Conservation (phyloP, 176 grass and related monocot species). For the Ampelocalamus luodianensis region DNA sequence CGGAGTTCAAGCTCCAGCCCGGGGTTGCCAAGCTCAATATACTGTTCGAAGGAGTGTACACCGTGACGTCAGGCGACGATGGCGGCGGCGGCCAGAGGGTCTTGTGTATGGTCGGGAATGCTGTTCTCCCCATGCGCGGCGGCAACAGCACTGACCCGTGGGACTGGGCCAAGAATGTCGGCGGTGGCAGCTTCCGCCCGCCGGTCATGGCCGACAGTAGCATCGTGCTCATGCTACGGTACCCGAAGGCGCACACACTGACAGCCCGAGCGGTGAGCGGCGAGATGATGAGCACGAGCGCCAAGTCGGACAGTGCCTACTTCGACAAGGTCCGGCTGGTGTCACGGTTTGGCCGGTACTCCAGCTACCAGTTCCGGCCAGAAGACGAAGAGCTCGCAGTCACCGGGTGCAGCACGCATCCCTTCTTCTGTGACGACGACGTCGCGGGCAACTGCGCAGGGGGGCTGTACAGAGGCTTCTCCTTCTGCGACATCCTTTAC, state of each 20-base stretch:
- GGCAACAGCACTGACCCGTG: not conserved
- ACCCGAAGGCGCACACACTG: conserved; percentile 52
- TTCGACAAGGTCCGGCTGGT: conserved; percentile 51
- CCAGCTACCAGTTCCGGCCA: conserved; percentile 54
- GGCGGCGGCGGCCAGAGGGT: conserved; percentile 44
- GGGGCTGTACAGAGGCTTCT: conserved; percentile 38
- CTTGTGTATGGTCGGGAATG: conserved; percentile 61
- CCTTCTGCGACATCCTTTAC: conserved; percentile 51
- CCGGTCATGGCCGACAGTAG: not conserved
- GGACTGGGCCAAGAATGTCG: no score
- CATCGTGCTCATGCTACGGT: conserved; percentile 46
- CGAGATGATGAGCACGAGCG: conserved; percentile 52
- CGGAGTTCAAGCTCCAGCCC: no score
- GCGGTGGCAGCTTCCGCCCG: not conserved
- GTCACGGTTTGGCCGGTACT: conserved; percentile 48
- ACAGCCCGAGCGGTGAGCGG: conserved; percentile 51
- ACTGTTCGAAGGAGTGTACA: no score
- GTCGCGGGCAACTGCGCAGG: conserved; percentile 12
- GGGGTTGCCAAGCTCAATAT: no score
- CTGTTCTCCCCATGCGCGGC: conserved; percentile 44
- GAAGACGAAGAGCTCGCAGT: conserved; percentile 24
- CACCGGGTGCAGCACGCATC: conserved; percentile 41
- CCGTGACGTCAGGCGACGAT: not conserved
- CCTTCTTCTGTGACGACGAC: conserved; percentile 14
- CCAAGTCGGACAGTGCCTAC: conserved; percentile 27